These are phyloP conservation scores for Acanthamoeba culbertsoni DNA, from an alignment of 208 protist genomes.

Conservation along the genomic window DNA sequence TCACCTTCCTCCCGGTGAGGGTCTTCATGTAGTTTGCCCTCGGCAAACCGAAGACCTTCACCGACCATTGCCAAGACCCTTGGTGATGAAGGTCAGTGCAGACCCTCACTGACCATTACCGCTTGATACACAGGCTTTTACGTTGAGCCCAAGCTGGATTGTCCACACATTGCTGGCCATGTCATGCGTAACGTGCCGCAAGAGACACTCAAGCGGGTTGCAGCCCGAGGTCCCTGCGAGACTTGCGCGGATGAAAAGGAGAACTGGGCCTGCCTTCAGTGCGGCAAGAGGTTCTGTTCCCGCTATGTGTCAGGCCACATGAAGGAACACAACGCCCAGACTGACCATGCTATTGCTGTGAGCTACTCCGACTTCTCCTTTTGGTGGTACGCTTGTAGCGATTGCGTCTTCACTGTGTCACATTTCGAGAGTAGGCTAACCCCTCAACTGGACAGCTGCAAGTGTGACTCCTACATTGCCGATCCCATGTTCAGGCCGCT, in stretches of 20 bases:
- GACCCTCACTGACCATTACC: background rate
- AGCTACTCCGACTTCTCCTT: slow-evolving; percentile 61
- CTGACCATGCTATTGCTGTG: slow-evolving; percentile 5
- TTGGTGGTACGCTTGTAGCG: slow-evolving; percentile 60
- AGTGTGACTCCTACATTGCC: slow-evolving; percentile 42
- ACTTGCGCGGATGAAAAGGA: background rate
- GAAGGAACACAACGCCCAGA: background rate
- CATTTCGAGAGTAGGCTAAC: too few relatives aligned
- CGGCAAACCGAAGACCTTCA: background rate
- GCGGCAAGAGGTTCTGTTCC: slow-evolving; percentile 42
- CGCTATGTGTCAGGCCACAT: slow-evolving; percentile 52
- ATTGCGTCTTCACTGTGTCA: too few relatives aligned
- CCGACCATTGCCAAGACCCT: background rate
- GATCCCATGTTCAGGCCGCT: background rate
- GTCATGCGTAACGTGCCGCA: background rate
- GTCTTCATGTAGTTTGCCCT: background rate
- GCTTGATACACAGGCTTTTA: slow-evolving; percentile 55
- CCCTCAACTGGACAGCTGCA: too few relatives aligned
- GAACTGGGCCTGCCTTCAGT: slow-evolving; percentile 51
- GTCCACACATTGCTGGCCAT: background rate
- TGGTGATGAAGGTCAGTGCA: background rate
- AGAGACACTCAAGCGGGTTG: background rate
- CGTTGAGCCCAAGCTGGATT: slow-evolving; percentile 40
- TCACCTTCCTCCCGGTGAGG: background rate
- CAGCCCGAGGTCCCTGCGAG: background rate